Conservation (phyloP, 106 monocot genomes). For the Allium cepa region DNA sequence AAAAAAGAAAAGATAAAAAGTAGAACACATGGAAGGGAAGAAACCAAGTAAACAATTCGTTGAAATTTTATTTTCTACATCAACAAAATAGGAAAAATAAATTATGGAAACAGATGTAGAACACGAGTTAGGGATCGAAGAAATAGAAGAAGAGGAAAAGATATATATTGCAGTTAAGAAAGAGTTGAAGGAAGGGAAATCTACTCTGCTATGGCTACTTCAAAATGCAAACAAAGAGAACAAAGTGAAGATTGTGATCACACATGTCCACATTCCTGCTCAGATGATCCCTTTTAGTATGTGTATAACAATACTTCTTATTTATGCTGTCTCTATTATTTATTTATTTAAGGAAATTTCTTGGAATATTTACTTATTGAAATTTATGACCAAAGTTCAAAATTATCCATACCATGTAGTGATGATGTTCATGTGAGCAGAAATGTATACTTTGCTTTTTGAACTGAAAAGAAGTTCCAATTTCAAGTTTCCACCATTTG, state of each 20-base stretch:
- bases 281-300: constrained; percentile 24
- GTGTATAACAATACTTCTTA: neutral
- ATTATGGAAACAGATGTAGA: neutral
- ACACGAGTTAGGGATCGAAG: neutral
- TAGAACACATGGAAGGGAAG: too few relatives aligned
- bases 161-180: constrained; percentile 33
- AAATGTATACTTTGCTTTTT: too few relatives aligned
- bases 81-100: too few relatives aligned
- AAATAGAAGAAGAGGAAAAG: constrained; percentile 19
- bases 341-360: neutral
- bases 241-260: constrained; percentile 16
- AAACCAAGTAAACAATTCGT: too few relatives aligned
- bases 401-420: too few relatives aligned
- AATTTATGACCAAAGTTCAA: too few relatives aligned
- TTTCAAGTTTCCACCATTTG: too few relatives aligned
- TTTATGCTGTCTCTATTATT: neutral
- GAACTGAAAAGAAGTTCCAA: too few relatives aligned
- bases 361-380: neutral
- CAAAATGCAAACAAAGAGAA: constrained; percentile 10
- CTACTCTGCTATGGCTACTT: constrained; percentile 29
- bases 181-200: constrained; percentile 31
- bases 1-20: too few relatives aligned
- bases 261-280: constrained; percentile 31
- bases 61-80: too few relatives aligned
- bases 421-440: too few relatives aligned